phyloP scores from a whole-genome alignment of 2,329 filamentous ascomycete species.

The Sclerotinia subarctica region DNA sequence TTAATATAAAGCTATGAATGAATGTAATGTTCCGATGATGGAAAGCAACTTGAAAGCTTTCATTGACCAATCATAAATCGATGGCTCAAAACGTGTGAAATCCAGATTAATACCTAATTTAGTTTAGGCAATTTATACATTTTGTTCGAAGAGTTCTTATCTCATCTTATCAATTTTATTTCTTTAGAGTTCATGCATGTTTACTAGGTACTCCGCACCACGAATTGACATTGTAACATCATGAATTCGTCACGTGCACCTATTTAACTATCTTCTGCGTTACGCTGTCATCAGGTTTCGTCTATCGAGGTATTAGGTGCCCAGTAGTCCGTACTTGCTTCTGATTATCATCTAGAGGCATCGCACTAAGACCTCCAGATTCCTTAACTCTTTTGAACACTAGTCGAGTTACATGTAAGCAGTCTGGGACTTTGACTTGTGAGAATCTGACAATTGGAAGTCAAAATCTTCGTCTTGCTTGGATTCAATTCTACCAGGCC shows the following conservation, averaged over 20 bases:
- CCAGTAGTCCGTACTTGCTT: too few species aligned
- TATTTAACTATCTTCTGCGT: background rate
- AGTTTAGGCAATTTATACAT: background rate
- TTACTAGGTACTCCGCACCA: background rate
- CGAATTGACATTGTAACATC: background rate
- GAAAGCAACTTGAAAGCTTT: background rate
- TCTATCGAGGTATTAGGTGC: background rate
- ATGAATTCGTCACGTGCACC: background rate
- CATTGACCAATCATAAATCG: conserved; percentile 12
- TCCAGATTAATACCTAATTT: background rate
- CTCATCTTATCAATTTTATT: background rate
- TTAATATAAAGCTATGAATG: background rate
- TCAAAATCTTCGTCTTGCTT: background rate
- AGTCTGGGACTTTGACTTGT: background rate
- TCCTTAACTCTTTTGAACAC: background rate
- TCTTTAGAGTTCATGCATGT: background rate
- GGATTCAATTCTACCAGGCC: background rate
- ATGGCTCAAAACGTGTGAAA: background rate
- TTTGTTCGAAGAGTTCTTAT: background rate
- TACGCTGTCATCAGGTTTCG: background rate
- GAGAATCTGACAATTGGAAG: background rate
- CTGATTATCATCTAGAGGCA: too few species aligned
- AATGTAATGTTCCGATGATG: background rate
- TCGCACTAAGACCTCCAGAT: too few species aligned
- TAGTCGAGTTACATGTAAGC: background rate